Conservation (phyloP, 2,329 filamentous ascomycete species). For the Talaromyces amestolkiae region DNA sequence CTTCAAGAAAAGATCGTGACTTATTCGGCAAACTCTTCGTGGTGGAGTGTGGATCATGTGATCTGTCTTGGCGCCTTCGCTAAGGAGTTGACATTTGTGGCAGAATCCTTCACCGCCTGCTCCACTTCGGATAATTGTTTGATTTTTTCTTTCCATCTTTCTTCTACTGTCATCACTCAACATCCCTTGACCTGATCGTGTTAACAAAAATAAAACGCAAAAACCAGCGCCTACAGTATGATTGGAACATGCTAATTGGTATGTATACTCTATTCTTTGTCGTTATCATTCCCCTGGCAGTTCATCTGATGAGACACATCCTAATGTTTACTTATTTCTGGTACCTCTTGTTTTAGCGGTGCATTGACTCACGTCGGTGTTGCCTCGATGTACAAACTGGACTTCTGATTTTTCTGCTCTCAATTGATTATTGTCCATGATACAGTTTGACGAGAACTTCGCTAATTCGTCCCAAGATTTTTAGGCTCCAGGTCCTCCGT, state of each 20-base stretch:
- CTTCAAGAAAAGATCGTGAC: slow-evolving; percentile 6
- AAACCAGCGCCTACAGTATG: background rate
- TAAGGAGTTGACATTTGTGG: slow-evolving; percentile 3
- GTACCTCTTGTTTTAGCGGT: slow-evolving; percentile 95
- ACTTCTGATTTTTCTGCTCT: slow-evolving; percentile 65
- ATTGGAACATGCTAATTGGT: background rate
- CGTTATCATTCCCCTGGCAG: slow-evolving; percentile 8
- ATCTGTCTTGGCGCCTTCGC: slow-evolving; percentile 17
- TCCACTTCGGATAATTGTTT: background rate
- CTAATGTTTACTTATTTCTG: slow-evolving; percentile 68
- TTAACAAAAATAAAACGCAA: background rate
- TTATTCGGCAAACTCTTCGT: slow-evolving; percentile 8
- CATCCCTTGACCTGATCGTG: background rate
- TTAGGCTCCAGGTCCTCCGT: background rate
- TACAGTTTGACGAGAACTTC: background rate
- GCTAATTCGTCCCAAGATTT: background rate
- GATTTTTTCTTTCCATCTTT: background rate
- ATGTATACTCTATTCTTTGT: background rate
- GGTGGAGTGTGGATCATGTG: slow-evolving; percentile 22
- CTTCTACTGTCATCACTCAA: background rate
- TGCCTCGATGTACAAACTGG: slow-evolving; percentile 74
- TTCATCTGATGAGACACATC: slow-evolving; percentile 69
- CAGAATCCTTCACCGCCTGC: background rate
- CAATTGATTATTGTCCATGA: slow-evolving; percentile 17
- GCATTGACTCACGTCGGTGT: slow-evolving; percentile 38